These are phyloP conservation scores for Rhodotorula sp. DNA, from an alignment of 1,284 basidiomycete species.

Conservation along the genomic window DNA sequence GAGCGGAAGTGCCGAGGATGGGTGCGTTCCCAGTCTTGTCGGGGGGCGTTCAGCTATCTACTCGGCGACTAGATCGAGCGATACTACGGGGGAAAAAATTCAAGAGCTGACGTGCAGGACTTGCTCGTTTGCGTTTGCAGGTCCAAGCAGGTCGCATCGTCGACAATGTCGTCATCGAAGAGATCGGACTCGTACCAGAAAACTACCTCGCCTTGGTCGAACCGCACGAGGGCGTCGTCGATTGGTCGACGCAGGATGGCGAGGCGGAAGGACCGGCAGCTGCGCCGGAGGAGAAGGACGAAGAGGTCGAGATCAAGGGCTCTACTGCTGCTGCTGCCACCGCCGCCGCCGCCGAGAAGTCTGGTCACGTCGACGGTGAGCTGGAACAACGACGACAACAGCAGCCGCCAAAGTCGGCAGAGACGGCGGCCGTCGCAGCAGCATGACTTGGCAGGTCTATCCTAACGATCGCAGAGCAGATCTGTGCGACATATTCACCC, in stretches of 20 bases:
- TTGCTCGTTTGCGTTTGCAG: constrained; percentile 1
- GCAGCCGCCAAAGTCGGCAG: too few relatives aligned
- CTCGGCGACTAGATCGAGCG: too few relatives aligned
- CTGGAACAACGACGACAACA: too few relatives aligned
- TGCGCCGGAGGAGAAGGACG: not conserved
- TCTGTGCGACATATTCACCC: too few relatives aligned
- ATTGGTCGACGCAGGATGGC: not conserved
- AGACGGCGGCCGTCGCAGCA: too few relatives aligned
- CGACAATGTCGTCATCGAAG: constrained; percentile 19
- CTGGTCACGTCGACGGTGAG: too few relatives aligned
- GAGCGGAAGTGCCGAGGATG: constrained; percentile 36
- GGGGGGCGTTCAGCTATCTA: not conserved
- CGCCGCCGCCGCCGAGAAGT: too few relatives aligned
- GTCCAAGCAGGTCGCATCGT: constrained; percentile 36
- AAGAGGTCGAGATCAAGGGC: not conserved
- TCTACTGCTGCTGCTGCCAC: too few relatives aligned
- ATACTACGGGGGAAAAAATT: too few relatives aligned
- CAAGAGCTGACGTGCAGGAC: not conserved
- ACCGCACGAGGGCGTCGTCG: constrained; percentile 2
- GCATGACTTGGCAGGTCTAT: too few relatives aligned
- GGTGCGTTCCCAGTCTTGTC: constrained; percentile 18
- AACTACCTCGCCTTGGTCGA: constrained; percentile 35
- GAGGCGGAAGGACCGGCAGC: not conserved
- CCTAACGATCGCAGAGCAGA: too few relatives aligned
- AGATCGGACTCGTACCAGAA: constrained; percentile 37